Evolutionary conservation across 306 rosid genomes (phyloP).

Genomic region (Citrullus amarus): DNA sequence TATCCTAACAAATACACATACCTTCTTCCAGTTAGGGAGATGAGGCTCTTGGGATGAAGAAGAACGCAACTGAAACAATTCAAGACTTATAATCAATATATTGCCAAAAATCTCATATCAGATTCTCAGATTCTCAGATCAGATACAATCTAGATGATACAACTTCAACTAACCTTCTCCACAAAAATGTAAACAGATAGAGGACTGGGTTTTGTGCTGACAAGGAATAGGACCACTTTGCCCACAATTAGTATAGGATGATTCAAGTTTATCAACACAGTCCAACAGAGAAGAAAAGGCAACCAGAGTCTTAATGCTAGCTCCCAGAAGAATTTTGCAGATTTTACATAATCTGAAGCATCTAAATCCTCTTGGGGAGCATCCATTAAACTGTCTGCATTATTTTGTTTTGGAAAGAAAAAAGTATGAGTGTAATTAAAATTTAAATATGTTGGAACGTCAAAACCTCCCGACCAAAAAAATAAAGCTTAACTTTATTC

Average conservation of each 20-base stretch:
- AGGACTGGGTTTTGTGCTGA: conserved; percentile 63
- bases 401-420: neutral
- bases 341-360: conserved; percentile 29
- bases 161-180: conserved; percentile 42
- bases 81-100: conserved; percentile 12
- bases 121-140: neutral
- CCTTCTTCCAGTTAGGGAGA: conserved; percentile 29
- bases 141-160: neutral
- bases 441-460: neutral
- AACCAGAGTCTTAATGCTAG: conserved; percentile 47
- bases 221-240: conserved; percentile 44
- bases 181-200: conserved; percentile 58
- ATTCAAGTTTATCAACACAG: conserved; percentile 41
- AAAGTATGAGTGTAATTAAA: neutral
- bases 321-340: conserved; percentile 22
- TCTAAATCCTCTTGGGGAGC: conserved; percentile 16
- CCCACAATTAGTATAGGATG: conserved; percentile 30
- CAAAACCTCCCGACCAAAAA: neutral
- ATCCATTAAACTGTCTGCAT: conserved; percentile 35
- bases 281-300: conserved; percentile 39
- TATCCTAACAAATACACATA: neutral
- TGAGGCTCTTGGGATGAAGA: conserved; percentile 23
- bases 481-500: neutral
- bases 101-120: conserved; percentile 1
- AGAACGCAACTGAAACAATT: conserved; percentile 46